A percentile compares a stretch with the other conserved stretches of the same genome.
These are phyloP conservation scores for Saccharomyces hybrid DNA, from an alignment of 1,139 yeast genomes.

Conservation along the genomic window DNA sequence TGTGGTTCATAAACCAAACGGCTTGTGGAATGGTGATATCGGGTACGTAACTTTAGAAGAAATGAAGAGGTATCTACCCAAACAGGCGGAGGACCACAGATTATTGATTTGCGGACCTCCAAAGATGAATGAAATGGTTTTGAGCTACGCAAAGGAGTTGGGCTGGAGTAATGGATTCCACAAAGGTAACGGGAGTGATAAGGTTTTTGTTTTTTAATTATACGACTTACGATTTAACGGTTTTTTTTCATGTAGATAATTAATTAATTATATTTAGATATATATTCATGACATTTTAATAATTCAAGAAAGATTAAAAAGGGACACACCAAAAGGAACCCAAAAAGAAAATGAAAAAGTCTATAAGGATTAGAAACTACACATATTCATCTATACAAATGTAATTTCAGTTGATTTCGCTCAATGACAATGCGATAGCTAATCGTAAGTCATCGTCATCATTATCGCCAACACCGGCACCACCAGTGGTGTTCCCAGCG, in stretches of 20 bases:
- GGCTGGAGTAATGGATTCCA: conserved; percentile 35
- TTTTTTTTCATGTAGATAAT: neutral
- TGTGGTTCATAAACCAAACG: conserved; percentile 35
- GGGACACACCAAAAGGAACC: no score
- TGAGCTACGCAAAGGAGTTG: no score
- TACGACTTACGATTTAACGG: neutral
- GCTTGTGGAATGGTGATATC: conserved; percentile 48
- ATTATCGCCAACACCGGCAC: conserved; percentile 1
- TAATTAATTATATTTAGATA: neutral
- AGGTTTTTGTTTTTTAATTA: conserved; percentile 56
- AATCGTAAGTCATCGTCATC: conserved; percentile 28
- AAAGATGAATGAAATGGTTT: no score
- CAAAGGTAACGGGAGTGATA: conserved; percentile 49
- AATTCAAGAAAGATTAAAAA: no score
- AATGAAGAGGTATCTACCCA: conserved; percentile 46
- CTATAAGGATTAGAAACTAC: conserved; percentile 38
- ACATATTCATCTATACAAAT: neutral
- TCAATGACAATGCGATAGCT: conserved; percentile 29
- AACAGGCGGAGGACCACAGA: conserved; percentile 42
- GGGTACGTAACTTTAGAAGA: conserved; percentile 57
- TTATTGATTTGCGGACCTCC: conserved; percentile 22
- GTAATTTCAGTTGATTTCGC: conserved; percentile 22
- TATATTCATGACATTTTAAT: neutral
- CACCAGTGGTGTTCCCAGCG: neutral
- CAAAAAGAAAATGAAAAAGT: no score